These are phyloP conservation scores for Populus deltoides DNA, from an alignment of 345 rosid genomes.

Conservation along the genomic window DNA sequence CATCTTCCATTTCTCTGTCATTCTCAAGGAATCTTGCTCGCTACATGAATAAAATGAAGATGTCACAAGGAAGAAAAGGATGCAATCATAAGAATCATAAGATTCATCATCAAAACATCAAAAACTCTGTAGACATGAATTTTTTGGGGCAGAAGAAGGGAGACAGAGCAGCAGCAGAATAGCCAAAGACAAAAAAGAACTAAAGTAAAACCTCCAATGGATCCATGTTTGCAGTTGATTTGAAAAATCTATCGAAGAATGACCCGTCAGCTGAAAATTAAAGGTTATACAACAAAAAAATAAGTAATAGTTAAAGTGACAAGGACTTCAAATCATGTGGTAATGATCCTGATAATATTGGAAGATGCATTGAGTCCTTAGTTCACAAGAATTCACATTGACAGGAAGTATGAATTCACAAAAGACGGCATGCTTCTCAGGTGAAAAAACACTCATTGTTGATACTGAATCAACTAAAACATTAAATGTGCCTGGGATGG, in stretches of 20 bases:
- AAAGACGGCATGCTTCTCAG: neutral
- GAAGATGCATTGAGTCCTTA: too few relatives aligned
- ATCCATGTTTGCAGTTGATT: slow-evolving; percentile 70
- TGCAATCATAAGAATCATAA: neutral
- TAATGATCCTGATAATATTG: neutral
- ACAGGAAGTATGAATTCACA: neutral
- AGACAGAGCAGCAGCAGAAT: neutral
- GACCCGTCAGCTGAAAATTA: slow-evolving; percentile 64
- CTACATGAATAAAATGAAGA: slow-evolving; percentile 33
- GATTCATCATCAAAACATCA: neutral
- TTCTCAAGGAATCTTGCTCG: slow-evolving; percentile 79
- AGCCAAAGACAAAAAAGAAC: neutral
- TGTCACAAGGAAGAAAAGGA: neutral
- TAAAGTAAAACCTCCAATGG: slow-evolving; percentile 54
- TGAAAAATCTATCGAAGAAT: slow-evolving; percentile 72
- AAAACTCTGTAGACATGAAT: neutral
- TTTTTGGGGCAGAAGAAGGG: neutral
- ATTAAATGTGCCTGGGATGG: neutral
- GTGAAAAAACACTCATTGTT: too few relatives aligned
- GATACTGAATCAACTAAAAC: neutral
- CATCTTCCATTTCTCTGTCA: slow-evolving; percentile 77
- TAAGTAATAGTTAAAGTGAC: neutral
- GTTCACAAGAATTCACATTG: neutral
- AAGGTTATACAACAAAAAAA: slow-evolving; percentile 10
- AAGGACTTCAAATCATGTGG: neutral